Evolutionary conservation across 176 grass and related monocot genomes (phyloP), one percentile per base, ranked within the genome.

Genomic region (Oryza rufipogon): DNA sequence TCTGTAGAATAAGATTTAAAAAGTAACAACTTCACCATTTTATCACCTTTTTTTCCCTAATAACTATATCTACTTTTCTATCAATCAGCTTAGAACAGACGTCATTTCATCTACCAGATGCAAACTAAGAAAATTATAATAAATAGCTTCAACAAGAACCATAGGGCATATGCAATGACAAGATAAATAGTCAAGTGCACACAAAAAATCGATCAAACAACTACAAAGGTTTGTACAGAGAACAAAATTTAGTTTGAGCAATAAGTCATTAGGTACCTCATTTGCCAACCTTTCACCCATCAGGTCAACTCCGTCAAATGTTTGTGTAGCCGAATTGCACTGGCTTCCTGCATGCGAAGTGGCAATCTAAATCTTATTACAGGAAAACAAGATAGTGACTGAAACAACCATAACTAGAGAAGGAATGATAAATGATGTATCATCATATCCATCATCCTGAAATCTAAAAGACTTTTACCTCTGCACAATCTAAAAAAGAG

Each of bases 271-370:
- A 79, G 67, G 64, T 94, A 98, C 96, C 96, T 98, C 96, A 13
- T 96, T 85, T 3, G 93, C 93, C 83, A 98, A 85, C 70, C 96
- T 95, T 87, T 98, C 96, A 42, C 96, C 96, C 96, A 98, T 98
- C 88, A 94, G 83, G 76, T 98, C 96, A 81, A 98, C 96, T 78
- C 96, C 96, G 1, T 98, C 96, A 86, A 98, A 98, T 83, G 96
- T 98, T 74, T 95, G 88, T 15, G 86, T 95, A 71, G 89, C 92
- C 68, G 96, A 95, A 87, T 98, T 98, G 70, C 96, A 94, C 65
- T 96, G 80, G 87, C 96, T 98, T 81, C 93, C 96, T 98, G 91
- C 70, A 86, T 14, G 46, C 75, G 81, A 90, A 86, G 44, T 23
- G 52, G 9, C 48, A 66, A 38, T 78, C 25, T 68, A 67, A 77